phyloP scores from a whole-genome alignment of 768 basidiomycete species.

The Chalciporus piperatus region DNA sequence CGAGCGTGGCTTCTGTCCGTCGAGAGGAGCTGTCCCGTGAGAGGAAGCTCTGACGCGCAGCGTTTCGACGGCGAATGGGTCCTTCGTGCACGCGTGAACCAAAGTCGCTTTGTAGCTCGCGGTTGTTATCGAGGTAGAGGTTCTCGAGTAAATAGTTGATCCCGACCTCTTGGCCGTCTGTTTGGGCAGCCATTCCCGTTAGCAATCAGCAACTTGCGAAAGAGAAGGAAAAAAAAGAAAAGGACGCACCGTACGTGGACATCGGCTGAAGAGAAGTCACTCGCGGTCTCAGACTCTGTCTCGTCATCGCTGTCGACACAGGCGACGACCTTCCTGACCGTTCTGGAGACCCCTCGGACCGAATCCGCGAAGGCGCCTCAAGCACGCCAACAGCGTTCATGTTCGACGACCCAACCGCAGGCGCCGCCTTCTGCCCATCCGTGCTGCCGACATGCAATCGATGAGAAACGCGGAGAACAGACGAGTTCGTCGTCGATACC shows the following conservation, averaged over 20 bases:
- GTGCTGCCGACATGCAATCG: conserved; percentile 67
- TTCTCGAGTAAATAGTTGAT: conserved; percentile 89
- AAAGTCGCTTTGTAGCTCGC: conserved; percentile 86
- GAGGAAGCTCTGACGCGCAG: conserved; percentile 64
- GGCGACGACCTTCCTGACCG: conserved; percentile 81
- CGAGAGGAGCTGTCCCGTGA: conserved; percentile 59
- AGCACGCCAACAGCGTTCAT: conserved; percentile 80
- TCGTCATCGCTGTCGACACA: conserved; percentile 53
- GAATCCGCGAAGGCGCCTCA: conserved; percentile 70
- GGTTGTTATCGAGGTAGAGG: conserved; percentile 81
- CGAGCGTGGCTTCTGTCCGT: conserved; percentile 72
- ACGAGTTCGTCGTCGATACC: conserved; percentile 67
- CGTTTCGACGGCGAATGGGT: conserved; percentile 72
- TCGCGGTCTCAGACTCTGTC: conserved; percentile 46
- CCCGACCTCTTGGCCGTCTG: conserved; percentile 88
- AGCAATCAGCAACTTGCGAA: background rate
- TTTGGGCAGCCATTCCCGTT: background rate
- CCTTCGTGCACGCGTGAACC: conserved; percentile 86
- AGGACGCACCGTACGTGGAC: conserved; percentile 63
- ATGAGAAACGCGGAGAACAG: conserved; percentile 53
- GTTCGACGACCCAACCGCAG: conserved; percentile 84
- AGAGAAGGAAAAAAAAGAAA: background rate
- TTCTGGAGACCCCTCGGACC: conserved; percentile 64
- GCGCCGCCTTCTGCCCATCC: conserved; percentile 83
- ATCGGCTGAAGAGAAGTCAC: conserved; percentile 56